Percentiles rank a stretch among this genome's conserved stretches.
Evolutionary conservation across 805 yeast genomes (phyloP).

Genomic region (Zygosaccharomyces siamensis): DNA sequence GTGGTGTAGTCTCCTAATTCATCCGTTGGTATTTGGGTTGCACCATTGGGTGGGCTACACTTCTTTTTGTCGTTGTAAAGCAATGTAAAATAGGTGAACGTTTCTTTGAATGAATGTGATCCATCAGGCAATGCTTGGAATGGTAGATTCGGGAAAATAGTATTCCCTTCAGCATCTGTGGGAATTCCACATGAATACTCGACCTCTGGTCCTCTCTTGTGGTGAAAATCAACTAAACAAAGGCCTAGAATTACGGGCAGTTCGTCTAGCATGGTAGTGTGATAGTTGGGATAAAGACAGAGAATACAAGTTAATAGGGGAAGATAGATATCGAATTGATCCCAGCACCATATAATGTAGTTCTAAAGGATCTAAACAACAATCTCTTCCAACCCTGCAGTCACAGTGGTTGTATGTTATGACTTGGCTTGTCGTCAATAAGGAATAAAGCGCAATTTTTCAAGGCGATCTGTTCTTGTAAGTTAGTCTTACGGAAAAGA

Average conservation of each 20-base stretch:
- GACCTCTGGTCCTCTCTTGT: slow-evolving; percentile 87
- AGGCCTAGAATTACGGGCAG: slow-evolving; percentile 61
- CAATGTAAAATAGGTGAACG: slow-evolving; percentile 84
- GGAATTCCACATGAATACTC: slow-evolving; percentile 74
- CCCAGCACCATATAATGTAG: not conserved
- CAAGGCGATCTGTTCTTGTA: not conserved
- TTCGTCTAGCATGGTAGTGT: slow-evolving; percentile 8
- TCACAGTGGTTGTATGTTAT: not conserved
- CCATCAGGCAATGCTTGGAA: slow-evolving; percentile 97
- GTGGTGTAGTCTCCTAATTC: slow-evolving; percentile 47
- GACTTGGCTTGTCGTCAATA: not conserved
- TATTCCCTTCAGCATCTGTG: slow-evolving; percentile 30
- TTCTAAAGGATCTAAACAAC: not conserved
- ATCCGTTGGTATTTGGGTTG: slow-evolving; percentile 37
- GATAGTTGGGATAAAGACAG: too few relatives aligned
- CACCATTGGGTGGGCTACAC: slow-evolving; percentile 35
- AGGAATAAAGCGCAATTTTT: slow-evolving; percentile 1
- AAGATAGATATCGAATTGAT: not conserved
- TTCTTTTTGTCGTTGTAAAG: slow-evolving; percentile 54
- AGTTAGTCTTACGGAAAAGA: not conserved
- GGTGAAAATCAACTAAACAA: slow-evolving; percentile 90
- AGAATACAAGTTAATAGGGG: not conserved
- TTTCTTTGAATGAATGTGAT: slow-evolving; percentile 87
- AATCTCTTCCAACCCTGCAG: not conserved
- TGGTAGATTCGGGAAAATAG: slow-evolving; percentile 80